phyloP scores from a whole-genome alignment of 768 basidiomycete species.

The Termitomyces sp. region DNA sequence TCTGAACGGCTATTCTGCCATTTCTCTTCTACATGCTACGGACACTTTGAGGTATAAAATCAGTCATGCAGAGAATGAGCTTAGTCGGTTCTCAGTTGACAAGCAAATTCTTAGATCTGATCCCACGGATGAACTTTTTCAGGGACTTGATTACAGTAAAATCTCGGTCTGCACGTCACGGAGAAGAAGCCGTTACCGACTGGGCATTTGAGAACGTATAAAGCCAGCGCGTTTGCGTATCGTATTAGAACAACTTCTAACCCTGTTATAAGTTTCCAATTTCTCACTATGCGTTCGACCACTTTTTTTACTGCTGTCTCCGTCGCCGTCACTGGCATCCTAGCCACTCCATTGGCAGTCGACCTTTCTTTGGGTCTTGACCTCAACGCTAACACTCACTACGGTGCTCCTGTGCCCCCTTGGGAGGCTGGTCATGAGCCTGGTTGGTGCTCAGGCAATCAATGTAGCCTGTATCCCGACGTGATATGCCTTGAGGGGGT shows the following conservation, averaged over 20 bases:
- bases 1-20: no score
- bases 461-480: constrained; percentile 20
- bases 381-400: constrained; percentile 25
- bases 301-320: constrained; percentile 19
- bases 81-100: not conserved
- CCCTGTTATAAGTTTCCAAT: not conserved
- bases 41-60: not conserved
- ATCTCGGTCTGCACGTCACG: not conserved
- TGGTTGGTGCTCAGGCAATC: constrained; percentile 38
- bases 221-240: not conserved
- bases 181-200: not conserved
- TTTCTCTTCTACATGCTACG: not conserved
- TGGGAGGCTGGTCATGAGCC: constrained; percentile 27
- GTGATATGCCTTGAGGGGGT: constrained; percentile 28
- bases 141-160: not conserved
- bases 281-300: constrained; percentile 22
- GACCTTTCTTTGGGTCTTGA: constrained; percentile 19
- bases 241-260: not conserved
- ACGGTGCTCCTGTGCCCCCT: constrained; percentile 32
- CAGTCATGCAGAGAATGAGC: not conserved
- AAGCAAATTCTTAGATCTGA: not conserved
- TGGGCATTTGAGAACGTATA: constrained; percentile 1
- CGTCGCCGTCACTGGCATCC: constrained; percentile 16
- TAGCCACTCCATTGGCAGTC: constrained; percentile 13
- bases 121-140: not conserved